phyloP scores from a whole-genome alignment of 2,329 filamentous ascomycete species.

The Mycosphaerella arachidis region DNA sequence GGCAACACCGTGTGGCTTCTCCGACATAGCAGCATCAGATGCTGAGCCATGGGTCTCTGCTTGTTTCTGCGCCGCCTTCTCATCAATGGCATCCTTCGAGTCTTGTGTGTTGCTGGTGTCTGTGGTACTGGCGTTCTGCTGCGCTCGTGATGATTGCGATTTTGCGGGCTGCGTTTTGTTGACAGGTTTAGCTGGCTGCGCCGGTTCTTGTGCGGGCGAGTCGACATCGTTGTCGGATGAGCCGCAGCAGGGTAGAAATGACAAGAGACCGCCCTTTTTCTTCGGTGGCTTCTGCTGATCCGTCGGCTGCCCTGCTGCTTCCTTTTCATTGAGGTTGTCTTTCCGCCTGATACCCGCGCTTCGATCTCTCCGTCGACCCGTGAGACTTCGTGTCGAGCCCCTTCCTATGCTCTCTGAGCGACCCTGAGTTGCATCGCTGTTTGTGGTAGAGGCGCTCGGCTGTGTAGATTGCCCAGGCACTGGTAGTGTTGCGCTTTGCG shows the following conservation, averaged over 20 bases:
- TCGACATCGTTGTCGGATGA: slow-evolving; percentile 58
- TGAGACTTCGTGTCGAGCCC: slow-evolving; percentile 45
- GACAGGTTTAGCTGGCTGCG: slow-evolving; percentile 42
- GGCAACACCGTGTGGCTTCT: slow-evolving; percentile 18
- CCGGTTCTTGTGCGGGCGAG: slow-evolving; percentile 52
- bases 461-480: slow-evolving; percentile 8
- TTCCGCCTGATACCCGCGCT: slow-evolving; percentile 46
- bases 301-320: slow-evolving; percentile 31
- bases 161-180: slow-evolving; percentile 36
- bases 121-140: slow-evolving; percentile 37
- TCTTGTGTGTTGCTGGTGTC: slow-evolving; percentile 42
- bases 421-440: slow-evolving; percentile 18
- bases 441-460: not conserved
- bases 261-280: slow-evolving; percentile 41
- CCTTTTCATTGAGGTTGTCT: slow-evolving; percentile 40
- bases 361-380: slow-evolving; percentile 41
- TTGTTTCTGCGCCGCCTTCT: slow-evolving; percentile 34
- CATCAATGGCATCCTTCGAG: slow-evolving; percentile 43
- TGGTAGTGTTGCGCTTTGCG: slow-evolving; percentile 12
- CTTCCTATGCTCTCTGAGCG: slow-evolving; percentile 41
- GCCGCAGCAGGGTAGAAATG: slow-evolving; percentile 63
- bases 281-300: slow-evolving; percentile 34
- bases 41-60: slow-evolving; percentile 11
- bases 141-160: slow-evolving; percentile 51
- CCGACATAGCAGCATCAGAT: slow-evolving; percentile 13